These are phyloP conservation scores for Diplogelasinospora grovesii DNA, from an alignment of 495 filamentous ascomycete species.

Conservation along the genomic window DNA sequence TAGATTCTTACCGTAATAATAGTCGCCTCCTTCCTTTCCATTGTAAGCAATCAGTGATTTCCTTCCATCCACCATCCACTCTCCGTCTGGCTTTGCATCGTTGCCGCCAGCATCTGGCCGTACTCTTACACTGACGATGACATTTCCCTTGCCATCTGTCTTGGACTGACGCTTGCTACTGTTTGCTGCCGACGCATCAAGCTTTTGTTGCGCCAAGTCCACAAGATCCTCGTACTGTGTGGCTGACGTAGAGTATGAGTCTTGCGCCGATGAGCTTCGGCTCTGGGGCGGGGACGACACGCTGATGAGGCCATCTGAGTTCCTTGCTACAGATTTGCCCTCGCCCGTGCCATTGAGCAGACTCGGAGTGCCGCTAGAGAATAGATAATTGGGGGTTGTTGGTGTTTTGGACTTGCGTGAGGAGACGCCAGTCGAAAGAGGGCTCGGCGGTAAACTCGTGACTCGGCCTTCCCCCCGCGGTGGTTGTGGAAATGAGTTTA, in stretches of 20 bases:
- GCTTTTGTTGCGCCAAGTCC: slow-evolving; percentile 42
- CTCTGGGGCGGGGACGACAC: slow-evolving; percentile 77
- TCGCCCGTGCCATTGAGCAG: slow-evolving; percentile 74
- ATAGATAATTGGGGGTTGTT: slow-evolving; percentile 30
- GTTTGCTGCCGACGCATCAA: slow-evolving; percentile 21
- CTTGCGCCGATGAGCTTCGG: slow-evolving; percentile 81
- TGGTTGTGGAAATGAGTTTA: slow-evolving; percentile 87
- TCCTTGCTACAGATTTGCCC: slow-evolving; percentile 60
- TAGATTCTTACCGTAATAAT: slow-evolving; percentile 70
- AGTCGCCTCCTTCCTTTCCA: slow-evolving; percentile 86
- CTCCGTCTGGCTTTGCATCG: slow-evolving; percentile 60
- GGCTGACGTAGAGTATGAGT: slow-evolving; percentile 82
- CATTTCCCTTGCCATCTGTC: slow-evolving; percentile 80
- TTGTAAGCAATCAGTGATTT: slow-evolving; percentile 72
- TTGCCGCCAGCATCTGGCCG: slow-evolving; percentile 66
- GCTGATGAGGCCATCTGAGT: slow-evolving; percentile 64
- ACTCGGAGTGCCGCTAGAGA: slow-evolving; percentile 56
- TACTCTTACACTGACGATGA: slow-evolving; percentile 90
- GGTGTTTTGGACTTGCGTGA: slow-evolving; percentile 35
- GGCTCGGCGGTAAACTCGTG: slow-evolving; percentile 52
- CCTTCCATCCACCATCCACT: slow-evolving; percentile 90
- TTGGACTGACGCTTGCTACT: slow-evolving; percentile 42
- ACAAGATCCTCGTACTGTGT: slow-evolving; percentile 75
- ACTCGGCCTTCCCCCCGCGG: slow-evolving; percentile 55
- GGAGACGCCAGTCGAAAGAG: slow-evolving; percentile 43